phyloP scores from a whole-genome alignment of 2,329 filamentous ascomycete species.

The Aspergillus fijiensis region DNA sequence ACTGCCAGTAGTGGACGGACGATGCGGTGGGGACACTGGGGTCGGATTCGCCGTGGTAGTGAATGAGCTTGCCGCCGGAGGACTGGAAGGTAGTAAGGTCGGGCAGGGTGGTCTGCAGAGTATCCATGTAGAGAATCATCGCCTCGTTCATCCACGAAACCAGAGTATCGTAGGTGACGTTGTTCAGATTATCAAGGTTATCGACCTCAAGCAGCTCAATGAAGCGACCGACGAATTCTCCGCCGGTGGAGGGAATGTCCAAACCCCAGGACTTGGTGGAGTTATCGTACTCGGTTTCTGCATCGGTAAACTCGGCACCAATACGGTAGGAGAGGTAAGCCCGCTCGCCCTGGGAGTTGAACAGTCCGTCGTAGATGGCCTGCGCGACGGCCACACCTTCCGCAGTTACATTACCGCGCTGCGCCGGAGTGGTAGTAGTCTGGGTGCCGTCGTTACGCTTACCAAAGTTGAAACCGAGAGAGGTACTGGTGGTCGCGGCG shows the following conservation, averaged over 20 bases:
- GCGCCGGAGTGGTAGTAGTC: constrained; percentile 27
- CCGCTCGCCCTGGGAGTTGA: constrained; percentile 40
- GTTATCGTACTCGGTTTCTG: constrained; percentile 26
- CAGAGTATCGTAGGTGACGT: constrained; percentile 57
- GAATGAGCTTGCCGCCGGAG: constrained; percentile 56
- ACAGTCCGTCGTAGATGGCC: constrained; percentile 41
- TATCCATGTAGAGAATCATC: constrained; percentile 50
- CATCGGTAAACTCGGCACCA: constrained; percentile 27
- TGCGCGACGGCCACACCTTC: constrained; percentile 35
- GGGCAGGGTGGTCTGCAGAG: constrained; percentile 54
- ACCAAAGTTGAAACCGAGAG: constrained; percentile 27
- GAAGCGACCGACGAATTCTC: constrained; percentile 37
- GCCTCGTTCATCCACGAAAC: constrained; percentile 54
- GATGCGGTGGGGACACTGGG: constrained; percentile 53
- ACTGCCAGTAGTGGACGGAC: constrained; percentile 56
- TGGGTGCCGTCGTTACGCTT: constrained; percentile 21
- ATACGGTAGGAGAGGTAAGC: constrained; percentile 42
- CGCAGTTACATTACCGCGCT: constrained; percentile 30
- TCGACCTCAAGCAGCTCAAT: constrained; percentile 25
- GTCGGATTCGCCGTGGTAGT: constrained; percentile 60
- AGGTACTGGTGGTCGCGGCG: constrained; percentile 29
- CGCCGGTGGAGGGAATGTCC: constrained; percentile 34
- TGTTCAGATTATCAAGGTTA: constrained; percentile 45
- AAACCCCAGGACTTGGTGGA: constrained; percentile 30
- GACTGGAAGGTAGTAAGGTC: constrained; percentile 54